Conservation (phyloP, 148 eudicot species). For the Rhododendron henanense region DNA sequence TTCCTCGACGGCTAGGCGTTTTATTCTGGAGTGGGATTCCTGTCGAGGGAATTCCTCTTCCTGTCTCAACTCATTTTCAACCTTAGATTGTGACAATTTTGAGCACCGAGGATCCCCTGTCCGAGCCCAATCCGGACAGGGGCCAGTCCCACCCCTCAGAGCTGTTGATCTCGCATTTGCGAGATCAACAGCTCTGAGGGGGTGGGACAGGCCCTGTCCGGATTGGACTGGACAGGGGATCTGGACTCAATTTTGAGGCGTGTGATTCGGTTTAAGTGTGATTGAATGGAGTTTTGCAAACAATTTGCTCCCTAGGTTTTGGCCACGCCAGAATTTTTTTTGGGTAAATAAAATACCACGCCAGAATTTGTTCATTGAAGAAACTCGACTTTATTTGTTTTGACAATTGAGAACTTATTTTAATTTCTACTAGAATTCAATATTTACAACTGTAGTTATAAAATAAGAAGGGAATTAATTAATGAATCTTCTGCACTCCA, state of each 20-base stretch:
- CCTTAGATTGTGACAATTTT: no score
- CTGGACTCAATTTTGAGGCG: not conserved
- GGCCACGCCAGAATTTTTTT: no score
- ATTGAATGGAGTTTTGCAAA: not conserved
- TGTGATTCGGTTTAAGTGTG: not conserved
- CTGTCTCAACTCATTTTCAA: no score
- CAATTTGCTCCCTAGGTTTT: not conserved
- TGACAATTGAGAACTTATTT: not conserved
- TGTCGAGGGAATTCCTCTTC: no score
- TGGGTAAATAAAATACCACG: no score
- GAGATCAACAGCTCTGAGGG: no score
- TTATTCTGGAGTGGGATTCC: not conserved
- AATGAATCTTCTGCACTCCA: conserved; percentile 15
- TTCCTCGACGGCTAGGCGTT: not conserved
- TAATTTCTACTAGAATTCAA: not conserved
- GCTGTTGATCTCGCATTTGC: no score
- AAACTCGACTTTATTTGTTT: not conserved
- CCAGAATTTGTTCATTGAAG: no score
- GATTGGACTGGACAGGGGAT: no score
- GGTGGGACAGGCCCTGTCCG: no score
- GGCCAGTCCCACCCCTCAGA: no score
- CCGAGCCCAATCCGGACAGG: no score
- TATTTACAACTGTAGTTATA: not conserved
- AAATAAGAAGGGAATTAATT: not conserved
- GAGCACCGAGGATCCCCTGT: not conserved